These are phyloP conservation scores for Pseudogymnoascus sp. DNA, from an alignment of 2,329 filamentous ascomycete species.

Conservation along the genomic window DNA sequence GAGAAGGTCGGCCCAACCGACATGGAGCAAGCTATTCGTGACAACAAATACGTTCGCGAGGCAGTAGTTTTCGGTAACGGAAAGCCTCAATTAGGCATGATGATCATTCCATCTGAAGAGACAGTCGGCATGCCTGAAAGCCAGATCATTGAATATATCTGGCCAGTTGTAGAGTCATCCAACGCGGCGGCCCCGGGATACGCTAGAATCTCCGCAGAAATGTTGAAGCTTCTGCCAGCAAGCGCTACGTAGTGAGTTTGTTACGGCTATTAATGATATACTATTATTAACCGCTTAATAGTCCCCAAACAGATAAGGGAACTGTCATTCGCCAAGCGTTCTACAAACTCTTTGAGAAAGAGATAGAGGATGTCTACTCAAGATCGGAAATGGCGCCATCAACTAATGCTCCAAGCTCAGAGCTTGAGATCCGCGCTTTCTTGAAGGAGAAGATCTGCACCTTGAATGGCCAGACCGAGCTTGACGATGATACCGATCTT, in stretches of 20 bases:
- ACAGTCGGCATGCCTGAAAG: slow-evolving; percentile 33
- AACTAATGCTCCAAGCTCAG: slow-evolving; percentile 9
- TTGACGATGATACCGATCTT: slow-evolving; percentile 42
- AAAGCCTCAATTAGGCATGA: slow-evolving; percentile 41
- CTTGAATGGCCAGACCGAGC: slow-evolving; percentile 1
- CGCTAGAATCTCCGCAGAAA: slow-evolving; percentile 42
- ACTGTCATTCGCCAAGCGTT: slow-evolving; percentile 42
- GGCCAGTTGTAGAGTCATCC: slow-evolving; percentile 41
- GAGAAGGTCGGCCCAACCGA: slow-evolving; percentile 40
- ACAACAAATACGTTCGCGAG: slow-evolving; percentile 44
- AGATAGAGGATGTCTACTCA: slow-evolving; percentile 36
- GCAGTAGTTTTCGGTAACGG: slow-evolving; percentile 49
- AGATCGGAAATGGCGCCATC: slow-evolving; percentile 19
- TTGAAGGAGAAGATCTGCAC: slow-evolving; percentile 21
- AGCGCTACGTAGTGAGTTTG: neutral
- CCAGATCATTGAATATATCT: slow-evolving; percentile 39
- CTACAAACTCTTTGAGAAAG: slow-evolving; percentile 34
- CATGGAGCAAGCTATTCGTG: slow-evolving; percentile 45
- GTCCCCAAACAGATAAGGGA: slow-evolving; percentile 35
- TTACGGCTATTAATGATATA: slow-evolving; percentile 32
- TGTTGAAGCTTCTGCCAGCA: slow-evolving; percentile 40
- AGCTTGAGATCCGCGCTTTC: slow-evolving; percentile 10
- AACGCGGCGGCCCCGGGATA: slow-evolving; percentile 44
- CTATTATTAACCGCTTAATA: slow-evolving; percentile 25
- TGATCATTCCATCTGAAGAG: slow-evolving; percentile 43